These are phyloP conservation scores for Boechera stricta DNA, from an alignment of 345 rosid genomes.

Conservation along the genomic window DNA sequence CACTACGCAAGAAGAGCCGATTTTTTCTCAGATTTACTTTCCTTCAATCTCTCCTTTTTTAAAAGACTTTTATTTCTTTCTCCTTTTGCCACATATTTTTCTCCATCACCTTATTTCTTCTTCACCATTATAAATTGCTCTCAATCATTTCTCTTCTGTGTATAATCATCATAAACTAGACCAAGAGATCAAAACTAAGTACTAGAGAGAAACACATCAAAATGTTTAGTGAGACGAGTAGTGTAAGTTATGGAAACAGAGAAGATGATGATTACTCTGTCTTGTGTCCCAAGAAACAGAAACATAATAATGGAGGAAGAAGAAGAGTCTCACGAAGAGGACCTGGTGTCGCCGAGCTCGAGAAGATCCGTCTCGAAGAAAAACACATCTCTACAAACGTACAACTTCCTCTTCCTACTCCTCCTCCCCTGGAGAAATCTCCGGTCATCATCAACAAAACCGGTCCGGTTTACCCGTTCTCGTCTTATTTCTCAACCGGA, in stretches of 20 bases:
- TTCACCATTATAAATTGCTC: conserved; percentile 12
- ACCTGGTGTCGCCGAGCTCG: conserved; percentile 85
- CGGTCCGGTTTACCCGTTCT: conserved; percentile 47
- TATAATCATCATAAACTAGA: neutral
- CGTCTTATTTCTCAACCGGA: conserved; percentile 31
- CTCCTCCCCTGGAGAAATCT: conserved; percentile 38
- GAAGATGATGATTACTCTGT: conserved; percentile 40
- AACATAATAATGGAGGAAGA: conserved; percentile 36
- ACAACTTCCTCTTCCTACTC: conserved; percentile 3
- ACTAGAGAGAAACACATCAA: neutral
- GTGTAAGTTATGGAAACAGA: conserved; percentile 43
- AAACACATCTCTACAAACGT: conserved; percentile 33
- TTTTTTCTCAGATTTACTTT: conserved; percentile 67
- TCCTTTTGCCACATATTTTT: conserved; percentile 39
- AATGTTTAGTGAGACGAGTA: conserved; percentile 60
- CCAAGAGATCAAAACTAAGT: neutral
- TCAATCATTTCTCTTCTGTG: conserved; percentile 18
- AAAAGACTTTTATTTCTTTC: conserved; percentile 53
- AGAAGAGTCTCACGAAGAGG: conserved; percentile 65
- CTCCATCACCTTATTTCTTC: conserved; percentile 20
- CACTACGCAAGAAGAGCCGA: conserved; percentile 54
- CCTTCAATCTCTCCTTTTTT: conserved; percentile 60
- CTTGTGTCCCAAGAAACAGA: conserved; percentile 53
- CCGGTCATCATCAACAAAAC: conserved; percentile 27
- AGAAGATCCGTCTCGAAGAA: conserved; percentile 76